Base-by-base conservation (phyloP, 2,329 filamentous ascomycete species). In the Fusarium buharicum region DNA sequence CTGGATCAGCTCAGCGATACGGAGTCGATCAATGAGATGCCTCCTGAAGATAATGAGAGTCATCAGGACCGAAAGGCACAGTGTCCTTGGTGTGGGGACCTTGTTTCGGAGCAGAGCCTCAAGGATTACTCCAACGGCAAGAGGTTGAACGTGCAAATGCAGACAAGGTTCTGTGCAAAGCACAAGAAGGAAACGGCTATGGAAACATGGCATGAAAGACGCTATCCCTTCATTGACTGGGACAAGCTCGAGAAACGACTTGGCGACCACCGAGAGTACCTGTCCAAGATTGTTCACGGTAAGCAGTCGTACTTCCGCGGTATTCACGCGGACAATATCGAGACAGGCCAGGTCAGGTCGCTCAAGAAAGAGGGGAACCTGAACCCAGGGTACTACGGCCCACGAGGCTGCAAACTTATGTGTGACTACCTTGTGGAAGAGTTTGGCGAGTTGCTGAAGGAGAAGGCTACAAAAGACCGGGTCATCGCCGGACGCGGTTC, bases 301-400 rank as follows among this genome's bases (percentile, higher is more conserved):
- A 75, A 78, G 16, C 67, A 73, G 8, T 91, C 88, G 4, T 80
- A 87, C 69, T 95, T 86, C 69, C 81, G 87, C 13, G 77, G 82
- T 10, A 68, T 81, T 1, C 78, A 92, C 20, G 81, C 81, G 5
- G 77, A 81, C 4, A 82, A 78, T 12, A 78, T 90, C 38, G 81
- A 82, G 51, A 75, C 78, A 3, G 88, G 88, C 12, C 81, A 83
- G 70, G 84, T 48, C 27, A 82, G 85, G 48, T 89, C 84, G 22
- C 77, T 90, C 52, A 78, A 85, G 47, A 83, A 85, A 56, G 86
- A 81, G 46, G 77, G 85, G 24, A 82, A 80, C 51, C 80, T 89
- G 27, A 87, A 84, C 4, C 90, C 90, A 10, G 93, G 93, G 0
- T 97, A 96, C 75, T 97, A 96, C 75, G 93, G 93, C 2, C 84